Percentiles rank a stretch among this genome's conserved stretches.
Evolutionary conservation across 1,284 basidiomycete genomes (phyloP).

Genomic region (Amylostereum chailletii): DNA sequence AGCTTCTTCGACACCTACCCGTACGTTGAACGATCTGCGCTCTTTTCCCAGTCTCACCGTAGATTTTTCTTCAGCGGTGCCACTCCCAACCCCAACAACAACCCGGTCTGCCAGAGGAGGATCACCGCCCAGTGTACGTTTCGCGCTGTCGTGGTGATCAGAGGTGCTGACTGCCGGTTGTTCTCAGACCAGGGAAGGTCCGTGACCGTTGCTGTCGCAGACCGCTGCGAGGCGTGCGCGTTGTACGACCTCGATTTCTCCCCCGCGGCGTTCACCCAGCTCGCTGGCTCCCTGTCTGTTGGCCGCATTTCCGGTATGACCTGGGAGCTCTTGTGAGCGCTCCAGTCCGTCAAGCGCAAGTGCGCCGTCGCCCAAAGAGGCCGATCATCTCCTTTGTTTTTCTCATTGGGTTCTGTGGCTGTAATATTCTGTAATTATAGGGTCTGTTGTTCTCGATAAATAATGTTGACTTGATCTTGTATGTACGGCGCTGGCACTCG

Average conservation of each 20-base stretch:
- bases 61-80: neutral
- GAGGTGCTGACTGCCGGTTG: neutral
- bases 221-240: constrained; percentile 33
- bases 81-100: constrained; percentile 11
- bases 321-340: neutral
- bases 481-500: too few species aligned
- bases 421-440: too few species aligned
- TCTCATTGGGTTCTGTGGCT: too few species aligned
- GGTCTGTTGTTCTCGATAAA: too few species aligned
- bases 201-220: constrained; percentile 29
- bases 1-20: neutral
- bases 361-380: too few species aligned
- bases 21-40: constrained; percentile 18
- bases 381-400: too few species aligned
- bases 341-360: too few species aligned
- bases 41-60: constrained; percentile 18
- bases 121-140: constrained; percentile 17
- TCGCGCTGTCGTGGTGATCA: neutral
- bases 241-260: constrained; percentile 32
- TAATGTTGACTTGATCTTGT: too few species aligned
- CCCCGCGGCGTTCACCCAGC: constrained; percentile 28
- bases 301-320: neutral
- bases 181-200: constrained; percentile 23
- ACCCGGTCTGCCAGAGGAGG: constrained; percentile 26
- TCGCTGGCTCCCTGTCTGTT: constrained; percentile 20